These are phyloP conservation scores for Furcasterigmium sp. DNA, from an alignment of 2,329 filamentous ascomycete species.

Conservation along the genomic window DNA sequence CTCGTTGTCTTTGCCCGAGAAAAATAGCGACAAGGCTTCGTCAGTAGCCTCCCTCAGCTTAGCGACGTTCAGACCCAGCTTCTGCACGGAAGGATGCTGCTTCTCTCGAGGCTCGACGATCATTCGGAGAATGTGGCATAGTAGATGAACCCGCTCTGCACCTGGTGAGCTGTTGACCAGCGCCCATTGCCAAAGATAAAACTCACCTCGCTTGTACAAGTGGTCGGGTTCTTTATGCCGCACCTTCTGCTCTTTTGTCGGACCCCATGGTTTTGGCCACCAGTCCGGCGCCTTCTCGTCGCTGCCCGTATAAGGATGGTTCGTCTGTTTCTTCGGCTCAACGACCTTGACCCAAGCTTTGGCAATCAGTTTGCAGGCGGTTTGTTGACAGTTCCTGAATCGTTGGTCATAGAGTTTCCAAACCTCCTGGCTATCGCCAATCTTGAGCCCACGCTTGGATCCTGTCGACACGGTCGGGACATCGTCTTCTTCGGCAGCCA, in stretches of 20 bases:
- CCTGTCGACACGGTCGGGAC: conserved; percentile 30
- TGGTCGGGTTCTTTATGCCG: conserved; percentile 72
- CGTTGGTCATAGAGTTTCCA: conserved; percentile 56
- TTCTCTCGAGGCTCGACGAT: conserved; percentile 43
- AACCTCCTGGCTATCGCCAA: conserved; percentile 49
- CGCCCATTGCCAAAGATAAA: neutral
- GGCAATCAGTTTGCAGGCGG: conserved; percentile 65
- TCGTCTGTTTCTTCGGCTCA: conserved; percentile 72
- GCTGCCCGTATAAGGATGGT: conserved; percentile 65
- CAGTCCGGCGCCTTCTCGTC: conserved; percentile 59
- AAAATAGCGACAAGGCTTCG: conserved; percentile 54
- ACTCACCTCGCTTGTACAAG: conserved; percentile 60
- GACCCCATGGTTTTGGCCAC: conserved; percentile 58
- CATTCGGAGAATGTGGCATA: conserved; percentile 56
- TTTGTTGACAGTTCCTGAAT: conserved; percentile 64
- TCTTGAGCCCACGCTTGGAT: conserved; percentile 39
- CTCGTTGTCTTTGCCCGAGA: conserved; percentile 47
- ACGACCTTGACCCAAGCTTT: conserved; percentile 74
- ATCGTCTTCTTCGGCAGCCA: conserved; percentile 35
- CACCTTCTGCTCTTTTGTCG: conserved; percentile 47
- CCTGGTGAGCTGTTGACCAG: neutral
- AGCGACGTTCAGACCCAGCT: conserved; percentile 45
- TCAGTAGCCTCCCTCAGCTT: conserved; percentile 54
- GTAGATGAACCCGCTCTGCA: conserved; percentile 52
- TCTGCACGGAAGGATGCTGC: conserved; percentile 48